phyloP scores from a whole-genome alignment of 768 basidiomycete genomes.

The Kwoniella dejecticola region DNA sequence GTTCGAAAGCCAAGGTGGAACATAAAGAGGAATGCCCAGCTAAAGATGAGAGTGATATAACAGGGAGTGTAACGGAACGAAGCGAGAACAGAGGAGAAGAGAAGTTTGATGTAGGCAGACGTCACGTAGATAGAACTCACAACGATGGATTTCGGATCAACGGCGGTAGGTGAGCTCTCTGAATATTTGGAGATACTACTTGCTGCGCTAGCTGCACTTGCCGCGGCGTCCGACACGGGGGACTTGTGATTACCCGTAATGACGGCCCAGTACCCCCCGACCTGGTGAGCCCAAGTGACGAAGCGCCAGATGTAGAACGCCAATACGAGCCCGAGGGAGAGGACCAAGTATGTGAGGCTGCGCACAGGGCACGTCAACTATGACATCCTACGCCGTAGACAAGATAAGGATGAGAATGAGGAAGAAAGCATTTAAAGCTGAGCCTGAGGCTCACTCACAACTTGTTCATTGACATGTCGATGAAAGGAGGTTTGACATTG shows the following conservation, averaged over 20 bases:
- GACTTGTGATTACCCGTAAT: constrained; percentile 42
- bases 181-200: constrained; percentile 13
- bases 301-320: constrained; percentile 53
- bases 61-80: no score
- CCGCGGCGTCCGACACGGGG: constrained; percentile 16
- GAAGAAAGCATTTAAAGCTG: no score
- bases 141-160: constrained; percentile 12
- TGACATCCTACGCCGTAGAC: no score
- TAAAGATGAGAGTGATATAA: no score
- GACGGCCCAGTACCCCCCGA: constrained; percentile 55
- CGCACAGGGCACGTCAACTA: background rate
- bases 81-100: no score
- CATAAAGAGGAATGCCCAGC: no score
- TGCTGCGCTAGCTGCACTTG: constrained; percentile 24
- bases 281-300: constrained; percentile 51
- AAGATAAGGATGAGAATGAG: no score
- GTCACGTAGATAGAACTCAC: no score
- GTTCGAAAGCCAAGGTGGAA: no score
- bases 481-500: constrained; percentile 51
- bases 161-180: background rate
- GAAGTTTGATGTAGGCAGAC: no score
- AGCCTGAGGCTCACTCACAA: no score
- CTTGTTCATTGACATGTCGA: constrained; percentile 49
- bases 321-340: constrained; percentile 39
- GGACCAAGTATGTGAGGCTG: constrained; percentile 52